Base-by-base conservation (phyloP, 768 basidiomycete genomes). In the Termitomyces sp. region DNA sequence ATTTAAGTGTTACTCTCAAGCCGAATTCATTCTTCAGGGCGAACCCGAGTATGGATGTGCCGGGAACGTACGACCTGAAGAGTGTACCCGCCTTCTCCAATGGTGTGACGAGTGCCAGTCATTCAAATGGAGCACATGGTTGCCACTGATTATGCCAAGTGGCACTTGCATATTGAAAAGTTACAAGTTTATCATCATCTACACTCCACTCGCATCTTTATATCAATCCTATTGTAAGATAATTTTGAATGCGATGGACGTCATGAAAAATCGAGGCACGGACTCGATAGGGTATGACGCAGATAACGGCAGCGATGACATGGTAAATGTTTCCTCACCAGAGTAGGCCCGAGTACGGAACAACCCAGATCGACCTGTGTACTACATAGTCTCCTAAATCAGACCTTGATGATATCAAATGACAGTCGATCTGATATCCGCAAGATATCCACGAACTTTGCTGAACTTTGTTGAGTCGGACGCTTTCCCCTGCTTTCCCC, bases 11-110 rank as follows among this genome's bases (percentile, higher is more conserved):
- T 47, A 74, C 83, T 13, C 84, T 97, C 75, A 91, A 90, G 66
- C 95, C 95, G 14, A 79, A 78, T 42, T 84, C 84, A 51, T 97
- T 97, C 84, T 98, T 97, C 77, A 79, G 78, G 63, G 76, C 76
- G 64, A 96, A 95, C 72, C 95, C 95, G 3, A 86, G 88, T 62
- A 85, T 96, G 82, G 94, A 97, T 66, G 91, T 96, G 13, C 92
- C 93, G 8, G 85, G 85, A 12, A 80, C 74, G 37, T 79, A 78
- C 42, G 93, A 94, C 70, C 59, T 70, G 2, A 73, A 81, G 57
- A 92, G 90, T 62, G 76, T 79, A 10, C 70, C 79, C 7, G 91
- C 90, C 13, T 90, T 91, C 65, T 47, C 64, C 22, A 62, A 66
- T 26, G 63, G 62, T 13, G 55, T 57, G 9, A 36, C 47, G 13